Evolutionary conservation across 768 basidiomycete species (phyloP), one percentile per base, ranked within the genome.

Genomic region (Phaeolepiota aurea): DNA sequence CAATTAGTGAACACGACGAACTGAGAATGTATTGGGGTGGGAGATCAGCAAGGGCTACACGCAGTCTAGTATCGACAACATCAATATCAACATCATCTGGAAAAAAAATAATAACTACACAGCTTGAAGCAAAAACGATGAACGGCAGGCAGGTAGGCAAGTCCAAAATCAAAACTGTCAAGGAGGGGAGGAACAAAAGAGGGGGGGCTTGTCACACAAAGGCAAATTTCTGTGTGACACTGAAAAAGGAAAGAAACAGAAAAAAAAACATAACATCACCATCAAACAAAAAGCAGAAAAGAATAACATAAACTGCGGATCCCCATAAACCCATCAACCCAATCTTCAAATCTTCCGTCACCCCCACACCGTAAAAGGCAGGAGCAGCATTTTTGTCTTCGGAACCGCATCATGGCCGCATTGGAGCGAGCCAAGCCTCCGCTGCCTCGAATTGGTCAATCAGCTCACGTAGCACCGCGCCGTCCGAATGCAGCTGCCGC

Each of bases 381-480:
- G 10, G 9, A 35, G 20, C 15, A 43, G 21, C 32, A 23, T 21
- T 13, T 19, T 15, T 19, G 40, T 34, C 42, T 25, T 37, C 23
- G 20, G 36, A 5, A 34, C 33, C 38, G 20, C 35, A 37, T 79
- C 70, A 89, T 51, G 87, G 87, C 52, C 87, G 67, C 87, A 90
- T 90, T 46, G 91, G 91, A 48, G 77, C 80, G 49, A 97, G 69
- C 91, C 92, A 97, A 44, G 78, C 79, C 61, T 99, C 90, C 12
- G 94, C 94, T 38, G 81, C 82, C 67, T 97, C 92, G 64, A 97
- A 99, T 66, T 93, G 87, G 62, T 89, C 86, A 61, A 90, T 87
- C 67, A 98, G 64, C 59, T 93, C 90, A 43, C 77, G 76, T 59
- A 85, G 64, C 32, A 93, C 87, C 25, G 82, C 75, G 34, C 78